Conservation (phyloP, 768 basidiomycete genomes). For the Suillus clintonianus region DNA sequence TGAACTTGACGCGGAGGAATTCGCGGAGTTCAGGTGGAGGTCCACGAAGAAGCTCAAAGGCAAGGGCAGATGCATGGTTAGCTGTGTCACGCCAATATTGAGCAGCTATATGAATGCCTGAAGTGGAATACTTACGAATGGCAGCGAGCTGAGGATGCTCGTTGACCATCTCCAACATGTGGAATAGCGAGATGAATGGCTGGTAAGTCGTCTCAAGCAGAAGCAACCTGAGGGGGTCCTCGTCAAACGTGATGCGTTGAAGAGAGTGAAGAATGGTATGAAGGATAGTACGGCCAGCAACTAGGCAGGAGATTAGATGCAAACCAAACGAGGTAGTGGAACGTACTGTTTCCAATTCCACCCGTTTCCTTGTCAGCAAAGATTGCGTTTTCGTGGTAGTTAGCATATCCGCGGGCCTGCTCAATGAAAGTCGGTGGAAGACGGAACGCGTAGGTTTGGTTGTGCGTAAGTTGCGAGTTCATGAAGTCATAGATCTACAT, state of each 20-base stretch:
- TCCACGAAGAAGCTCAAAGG: slow-evolving; percentile 74
- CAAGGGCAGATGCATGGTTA: slow-evolving; percentile 69
- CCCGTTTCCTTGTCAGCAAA: slow-evolving; percentile 64
- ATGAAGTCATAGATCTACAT: slow-evolving; percentile 74
- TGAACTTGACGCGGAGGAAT: slow-evolving; percentile 82
- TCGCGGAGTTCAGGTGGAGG: slow-evolving; percentile 75
- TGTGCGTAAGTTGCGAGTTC: slow-evolving; percentile 76
- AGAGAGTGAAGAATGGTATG: slow-evolving; percentile 71
- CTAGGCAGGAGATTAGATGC: slow-evolving; percentile 36
- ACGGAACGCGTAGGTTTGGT: slow-evolving; percentile 77
- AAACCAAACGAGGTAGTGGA: background rate
- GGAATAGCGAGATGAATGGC: slow-evolving; percentile 85
- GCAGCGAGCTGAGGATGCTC: slow-evolving; percentile 56
- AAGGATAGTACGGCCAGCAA: slow-evolving; percentile 79
- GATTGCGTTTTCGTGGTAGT: slow-evolving; percentile 77
- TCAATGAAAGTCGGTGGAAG: slow-evolving; percentile 73
- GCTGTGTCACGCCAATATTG: slow-evolving; percentile 42
- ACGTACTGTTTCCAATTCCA: slow-evolving; percentile 79
- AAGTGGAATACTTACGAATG: slow-evolving; percentile 54
- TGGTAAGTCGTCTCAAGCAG: slow-evolving; percentile 82
- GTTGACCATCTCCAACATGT: slow-evolving; percentile 60
- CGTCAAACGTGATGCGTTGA: slow-evolving; percentile 75
- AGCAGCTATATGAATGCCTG: background rate
- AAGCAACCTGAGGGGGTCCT: slow-evolving; percentile 76
- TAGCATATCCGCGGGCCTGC: slow-evolving; percentile 68